Evolutionary conservation across 495 filamentous ascomycete species (phyloP), one percentile per base, ranked within the genome.

Genomic region (Podospora sp.): DNA sequence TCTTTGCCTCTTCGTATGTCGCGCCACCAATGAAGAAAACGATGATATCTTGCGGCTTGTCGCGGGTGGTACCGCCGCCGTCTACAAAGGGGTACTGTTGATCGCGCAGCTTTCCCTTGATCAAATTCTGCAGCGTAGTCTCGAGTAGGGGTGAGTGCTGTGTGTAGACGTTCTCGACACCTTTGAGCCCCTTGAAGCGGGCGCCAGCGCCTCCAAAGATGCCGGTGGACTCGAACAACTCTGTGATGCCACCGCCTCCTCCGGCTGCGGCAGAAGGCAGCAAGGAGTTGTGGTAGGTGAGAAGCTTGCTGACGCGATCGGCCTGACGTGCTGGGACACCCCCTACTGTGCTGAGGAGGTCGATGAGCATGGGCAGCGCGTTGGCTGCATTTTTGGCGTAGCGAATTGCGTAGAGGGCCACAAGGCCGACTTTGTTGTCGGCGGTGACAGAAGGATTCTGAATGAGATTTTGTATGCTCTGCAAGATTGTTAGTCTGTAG

Each of bases 131-230:
- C 11, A 99, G 80, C 0, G 92, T 97, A 11, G 86, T 85, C 77
- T 97, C 93, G 55, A 99, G 76, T 53, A 92, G 84, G 0, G 95
- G 94, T 1, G 93, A 95, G 77, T 99, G 95, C 77, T 98, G 96
- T 0, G 95, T 99, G 76, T 98, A 99, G 22, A 99, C 95, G 71
- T 99, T 99, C 75, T 99, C 95, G 4, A 98, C 94, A 16, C 95
- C 95, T 73, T 97, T 97, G 20, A 99, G 84, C 1, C 94, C 96
- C 75, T 96, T 96, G 78, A 99, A 94, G 1, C 93, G 89, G 71
- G 91, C 91, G 33, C 93, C 85, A 2, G 95, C 93, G 18, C 91
- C 91, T 33, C 91, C 92, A 79, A 99, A 97, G 63, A 99, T 91
- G 6, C 92, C 94, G 1, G 91, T 89, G 0, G 91, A 91, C 73